phyloP scores from a whole-genome alignment of 1,284 basidiomycete genomes.

The Spongiforma sp. region DNA sequence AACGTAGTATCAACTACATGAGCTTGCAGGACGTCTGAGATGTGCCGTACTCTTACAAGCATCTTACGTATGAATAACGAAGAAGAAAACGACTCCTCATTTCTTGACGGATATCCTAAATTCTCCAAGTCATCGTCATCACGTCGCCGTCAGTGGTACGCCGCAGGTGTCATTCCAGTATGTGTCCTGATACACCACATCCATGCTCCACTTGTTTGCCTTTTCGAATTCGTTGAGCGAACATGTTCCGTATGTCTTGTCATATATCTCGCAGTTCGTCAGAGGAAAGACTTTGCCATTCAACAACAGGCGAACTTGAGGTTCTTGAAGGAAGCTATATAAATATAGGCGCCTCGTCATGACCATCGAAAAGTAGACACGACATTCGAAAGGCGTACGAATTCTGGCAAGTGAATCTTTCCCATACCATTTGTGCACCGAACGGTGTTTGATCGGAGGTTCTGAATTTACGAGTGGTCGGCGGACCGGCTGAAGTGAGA shows the following conservation, averaged over 20 bases:
- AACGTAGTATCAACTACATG: too few species aligned
- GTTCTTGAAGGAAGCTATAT: constrained; percentile 24
- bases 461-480: constrained; percentile 42
- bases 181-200: background rate
- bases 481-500: constrained; percentile 37
- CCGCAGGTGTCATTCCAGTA: constrained; percentile 27
- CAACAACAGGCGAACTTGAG: constrained; percentile 52
- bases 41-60: too few species aligned
- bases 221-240: constrained; percentile 43
- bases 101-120: too few species aligned
- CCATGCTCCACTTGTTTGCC: constrained; percentile 36
- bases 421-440: constrained; percentile 52
- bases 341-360: too few species aligned
- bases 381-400: too few species aligned
- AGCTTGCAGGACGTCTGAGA: too few species aligned
- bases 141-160: too few species aligned
- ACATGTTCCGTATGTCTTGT: constrained; percentile 45
- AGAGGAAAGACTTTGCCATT: constrained; percentile 49
- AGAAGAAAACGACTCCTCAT: too few species aligned
- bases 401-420: constrained; percentile 46
- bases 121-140: too few species aligned
- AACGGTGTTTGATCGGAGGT: constrained; percentile 50
- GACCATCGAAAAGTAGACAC: background rate
- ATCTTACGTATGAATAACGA: too few species aligned
- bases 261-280: constrained; percentile 36